Evolutionary conservation across 768 basidiomycete species (phyloP), one percentile per base, ranked within the genome.

Genomic region (Boletellus emodensis): DNA sequence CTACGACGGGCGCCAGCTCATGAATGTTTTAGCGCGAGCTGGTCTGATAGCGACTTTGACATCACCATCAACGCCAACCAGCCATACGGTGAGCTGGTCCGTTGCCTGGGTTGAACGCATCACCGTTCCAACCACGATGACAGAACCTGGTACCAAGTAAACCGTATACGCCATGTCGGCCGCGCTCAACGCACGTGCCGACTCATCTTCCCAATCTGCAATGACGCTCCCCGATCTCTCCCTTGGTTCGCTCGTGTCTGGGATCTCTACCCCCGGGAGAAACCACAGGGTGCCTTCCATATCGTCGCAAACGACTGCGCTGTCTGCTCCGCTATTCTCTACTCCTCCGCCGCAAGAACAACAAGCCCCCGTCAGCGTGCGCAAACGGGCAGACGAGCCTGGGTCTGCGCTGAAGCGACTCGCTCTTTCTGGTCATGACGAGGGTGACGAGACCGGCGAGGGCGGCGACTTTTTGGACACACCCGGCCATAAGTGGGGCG

Each of bases 201-300:
- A 78, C 56, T 64, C 71, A 12, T 78, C 77, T 2, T 60, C 64
- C 3, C 72, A 74, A 48, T 79, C 79, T 1, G 58, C 62, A 15
- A 70, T 71, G 40, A 78, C 71, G 2, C 70, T 79, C 35, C 79
- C 77, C n/a, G 84, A 85, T 57, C 66, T 85, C 32, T 83, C 84
- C 8, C 71, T 85, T 1, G 79, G 78, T 26, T 82, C 83, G 9
- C 65, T 83, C 13, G 69, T 68, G 24, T 79, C 79, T 8, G 76
- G 72, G 8, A 75, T 82, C 56, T 79, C 79, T 1, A 81, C 79
- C 1, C 81, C 81, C 20, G 75, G 71, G 1, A 62, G 75, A 54
- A 64, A 58, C 44, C 61, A 72, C 30, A 74, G 79, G 11, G 66
- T 75, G 6, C 76, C 78, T 3, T 82, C 82, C 0, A 43, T 73